Percentiles rank a stretch among this genome's conserved stretches.
Conservation (phyloP, 1,139 yeast genomes). For the Taphrina betulina region DNA sequence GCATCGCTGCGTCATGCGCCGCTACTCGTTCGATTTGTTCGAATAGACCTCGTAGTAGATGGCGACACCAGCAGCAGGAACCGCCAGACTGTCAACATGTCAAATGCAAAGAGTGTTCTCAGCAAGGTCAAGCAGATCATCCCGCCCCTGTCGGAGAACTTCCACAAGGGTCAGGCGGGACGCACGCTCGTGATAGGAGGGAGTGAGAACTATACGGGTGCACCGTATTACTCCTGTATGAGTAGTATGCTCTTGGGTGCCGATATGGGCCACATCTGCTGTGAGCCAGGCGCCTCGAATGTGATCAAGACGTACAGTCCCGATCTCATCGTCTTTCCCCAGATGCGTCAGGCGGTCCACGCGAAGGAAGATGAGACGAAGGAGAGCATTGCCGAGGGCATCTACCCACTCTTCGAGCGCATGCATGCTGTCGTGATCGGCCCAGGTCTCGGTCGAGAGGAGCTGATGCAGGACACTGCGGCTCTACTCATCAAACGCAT, state of each 20-base stretch:
- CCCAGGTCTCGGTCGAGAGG: slow-evolving; percentile 90
- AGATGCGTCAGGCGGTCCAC: slow-evolving; percentile 49
- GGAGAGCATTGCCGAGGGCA: slow-evolving; percentile 56
- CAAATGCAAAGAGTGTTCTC: slow-evolving; percentile 4
- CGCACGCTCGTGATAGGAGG: slow-evolving; percentile 88
- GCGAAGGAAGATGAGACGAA: slow-evolving; percentile 12
- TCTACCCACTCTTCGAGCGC: slow-evolving; percentile 56
- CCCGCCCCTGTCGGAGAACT: slow-evolving; percentile 40
- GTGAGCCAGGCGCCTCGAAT: slow-evolving; percentile 74
- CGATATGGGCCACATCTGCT: slow-evolving; percentile 82
- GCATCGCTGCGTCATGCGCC: too few relatives aligned
- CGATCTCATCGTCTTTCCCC: slow-evolving; percentile 94
- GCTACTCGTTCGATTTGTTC: too few relatives aligned
- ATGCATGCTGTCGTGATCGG: slow-evolving; percentile 85
- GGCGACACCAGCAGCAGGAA: too few relatives aligned
- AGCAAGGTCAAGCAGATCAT: slow-evolving; percentile 27
- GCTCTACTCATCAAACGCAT: slow-evolving; percentile 59
- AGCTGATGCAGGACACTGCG: slow-evolving; percentile 61
- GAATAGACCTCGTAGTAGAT: too few relatives aligned
- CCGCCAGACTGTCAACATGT: too few relatives aligned
- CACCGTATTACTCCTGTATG: slow-evolving; percentile 72
- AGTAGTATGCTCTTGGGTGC: slow-evolving; percentile 61
- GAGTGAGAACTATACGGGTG: slow-evolving; percentile 93
- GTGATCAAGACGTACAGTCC: slow-evolving; percentile 88
- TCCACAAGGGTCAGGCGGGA: slow-evolving; percentile 94